phyloP scores from a whole-genome alignment of 176 grass and related monocot genomes.

The Lolium perenne region DNA sequence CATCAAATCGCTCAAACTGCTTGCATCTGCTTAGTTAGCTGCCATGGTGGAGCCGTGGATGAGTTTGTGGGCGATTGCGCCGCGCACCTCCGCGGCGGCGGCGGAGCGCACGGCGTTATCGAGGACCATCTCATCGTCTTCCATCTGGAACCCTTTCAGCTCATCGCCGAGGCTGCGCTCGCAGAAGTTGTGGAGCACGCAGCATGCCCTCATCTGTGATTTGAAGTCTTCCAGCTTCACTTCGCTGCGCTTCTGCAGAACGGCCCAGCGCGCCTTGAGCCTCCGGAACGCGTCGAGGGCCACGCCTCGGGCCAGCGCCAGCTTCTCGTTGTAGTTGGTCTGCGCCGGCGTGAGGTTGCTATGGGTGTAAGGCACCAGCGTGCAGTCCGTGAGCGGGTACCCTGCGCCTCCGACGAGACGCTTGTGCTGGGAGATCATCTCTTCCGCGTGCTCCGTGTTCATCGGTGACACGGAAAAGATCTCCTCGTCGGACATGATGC shows the following conservation, averaged over 20 bases:
- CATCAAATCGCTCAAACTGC: neutral
- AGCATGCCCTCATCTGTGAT: constrained; percentile 71
- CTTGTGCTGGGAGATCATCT: constrained; percentile 61
- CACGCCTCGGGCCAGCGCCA: constrained; percentile 44
- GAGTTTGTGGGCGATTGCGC: constrained; percentile 64
- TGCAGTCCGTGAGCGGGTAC: constrained; percentile 79
- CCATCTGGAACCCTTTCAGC: constrained; percentile 33
- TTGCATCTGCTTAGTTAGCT: neutral
- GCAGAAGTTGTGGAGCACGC: constrained; percentile 97
- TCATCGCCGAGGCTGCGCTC: constrained; percentile 63
- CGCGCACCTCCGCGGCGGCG: constrained; percentile 51
- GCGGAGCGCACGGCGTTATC: constrained; percentile 61
- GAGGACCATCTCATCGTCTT: constrained; percentile 68
- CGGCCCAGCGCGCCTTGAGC: constrained; percentile 72
- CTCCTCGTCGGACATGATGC: constrained; percentile 77
- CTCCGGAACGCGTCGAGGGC: constrained; percentile 62
- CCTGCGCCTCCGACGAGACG: constrained; percentile 66
- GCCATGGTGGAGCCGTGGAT: neutral
- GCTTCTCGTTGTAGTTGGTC: constrained; percentile 73
- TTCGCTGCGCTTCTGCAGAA: constrained; percentile 67
- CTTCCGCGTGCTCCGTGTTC: constrained; percentile 57
- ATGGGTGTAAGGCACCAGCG: constrained; percentile 76
- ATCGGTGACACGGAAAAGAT: constrained; percentile 24
- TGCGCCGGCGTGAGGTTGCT: constrained; percentile 78
- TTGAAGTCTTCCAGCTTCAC: constrained; percentile 69